Base-by-base conservation (phyloP, 441 rosid genomes). In the Jatropha podagrica region DNA sequence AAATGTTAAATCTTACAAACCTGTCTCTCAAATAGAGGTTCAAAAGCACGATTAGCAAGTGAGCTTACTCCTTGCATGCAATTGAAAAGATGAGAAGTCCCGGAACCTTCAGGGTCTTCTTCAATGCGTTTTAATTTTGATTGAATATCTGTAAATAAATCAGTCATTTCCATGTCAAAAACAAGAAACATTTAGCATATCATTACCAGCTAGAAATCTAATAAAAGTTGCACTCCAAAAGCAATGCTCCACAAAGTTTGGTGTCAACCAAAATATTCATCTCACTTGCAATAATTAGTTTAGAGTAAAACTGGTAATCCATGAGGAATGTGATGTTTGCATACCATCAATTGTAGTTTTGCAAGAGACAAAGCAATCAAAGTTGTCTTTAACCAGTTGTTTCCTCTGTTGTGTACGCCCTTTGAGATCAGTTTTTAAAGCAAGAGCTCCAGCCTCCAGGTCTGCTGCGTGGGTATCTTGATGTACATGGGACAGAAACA, bases 281-380 rank as follows among this genome's bases (percentile, higher is more conserved):
- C 59, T 48, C 27, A 68, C 69, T 68, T 62, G 64, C 58, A n/a
- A 55, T 40, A 54, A 54, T 69, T 18, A 69, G 48, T 44, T 2
- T 32, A 81, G 79, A 76, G 52, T 64, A 66, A 69, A 14, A 67
- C 77, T 20, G 49, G 52, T 27, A 78, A 68, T 38, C 70, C 27
- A 37, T 64, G 60, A 63, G 38, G 37, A 64, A 59, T 26, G 32
- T 63, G 67, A 76, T 66, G 64, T 65, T 76, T 65, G 67, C 85
- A 62, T 91, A 95, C 98, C 99, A 85, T 96, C 99, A 85, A 96
- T 96, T 52, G 98, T 96, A 49, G 97, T 96, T 87, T 96, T 96
- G 88, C 99, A 96, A 20, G 98, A 96, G 85, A 96, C 99, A 85
- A 96, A 96, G 85, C 99, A 96, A 81, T 96, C 99, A 79, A 96